A percentile compares a stretch with the other conserved stretches of the same genome.
Conservation (phyloP, 2,329 filamentous ascomycete species). For the Cryphonectria nitschkei region DNA sequence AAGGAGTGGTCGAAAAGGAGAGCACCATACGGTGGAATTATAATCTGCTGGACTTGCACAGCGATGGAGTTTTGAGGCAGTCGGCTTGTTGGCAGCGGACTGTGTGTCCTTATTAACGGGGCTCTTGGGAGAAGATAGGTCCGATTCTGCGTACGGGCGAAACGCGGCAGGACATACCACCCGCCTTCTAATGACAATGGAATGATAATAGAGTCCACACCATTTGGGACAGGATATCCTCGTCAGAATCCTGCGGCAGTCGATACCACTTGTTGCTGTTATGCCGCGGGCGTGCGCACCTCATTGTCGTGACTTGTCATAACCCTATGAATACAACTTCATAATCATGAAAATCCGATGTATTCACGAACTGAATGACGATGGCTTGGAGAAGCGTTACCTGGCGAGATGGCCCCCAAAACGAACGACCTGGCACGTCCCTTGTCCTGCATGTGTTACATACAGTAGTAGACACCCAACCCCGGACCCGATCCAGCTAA, state of each 20-base stretch:
- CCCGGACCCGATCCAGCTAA: neutral
- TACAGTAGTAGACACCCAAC: neutral
- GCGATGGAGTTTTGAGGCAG: slow-evolving; percentile 32
- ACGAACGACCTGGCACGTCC: neutral
- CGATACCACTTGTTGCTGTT: neutral
- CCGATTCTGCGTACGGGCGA: neutral
- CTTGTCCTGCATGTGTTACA: neutral
- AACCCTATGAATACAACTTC: neutral
- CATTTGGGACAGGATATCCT: neutral
- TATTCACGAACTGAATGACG: neutral
- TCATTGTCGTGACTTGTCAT: neutral
- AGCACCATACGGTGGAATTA: neutral
- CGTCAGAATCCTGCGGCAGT: neutral
- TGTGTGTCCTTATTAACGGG: neutral
- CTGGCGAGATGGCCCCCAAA: neutral
- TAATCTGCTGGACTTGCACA: slow-evolving; percentile 27
- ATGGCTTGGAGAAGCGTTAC: neutral
- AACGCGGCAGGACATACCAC: neutral
- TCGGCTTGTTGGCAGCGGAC: slow-evolving; percentile 3
- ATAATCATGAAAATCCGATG: neutral
- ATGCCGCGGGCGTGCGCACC: neutral
- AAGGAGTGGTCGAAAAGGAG: neutral
- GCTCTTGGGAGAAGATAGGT: neutral
- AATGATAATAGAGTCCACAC: neutral
- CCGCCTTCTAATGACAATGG: neutral